A percentile compares a stretch with the other conserved stretches of the same genome.
Evolutionary conservation across 768 basidiomycete genomes (phyloP).

Genomic region (Tricholoma furcatifolium): DNA sequence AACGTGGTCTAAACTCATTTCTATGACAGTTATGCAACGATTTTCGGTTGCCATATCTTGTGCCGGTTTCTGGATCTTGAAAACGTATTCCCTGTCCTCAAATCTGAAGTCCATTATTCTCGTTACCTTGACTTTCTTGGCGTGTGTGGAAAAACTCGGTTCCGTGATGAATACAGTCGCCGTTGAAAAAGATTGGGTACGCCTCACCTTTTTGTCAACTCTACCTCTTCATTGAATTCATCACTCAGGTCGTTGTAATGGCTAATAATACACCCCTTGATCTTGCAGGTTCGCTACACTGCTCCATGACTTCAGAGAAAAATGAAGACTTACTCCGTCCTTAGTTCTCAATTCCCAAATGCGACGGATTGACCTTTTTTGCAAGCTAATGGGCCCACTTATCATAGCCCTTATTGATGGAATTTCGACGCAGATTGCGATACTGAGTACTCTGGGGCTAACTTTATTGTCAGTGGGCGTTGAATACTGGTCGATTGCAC

Average conservation of each 20-base stretch:
- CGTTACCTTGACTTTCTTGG: conserved; percentile 13
- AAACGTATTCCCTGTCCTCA: neutral
- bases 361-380: conserved; percentile 30
- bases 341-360: conserved; percentile 26
- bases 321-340: neutral
- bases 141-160: conserved; percentile 26
- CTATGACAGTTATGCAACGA: conserved; percentile 18
- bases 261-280: neutral
- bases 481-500: conserved; percentile 25
- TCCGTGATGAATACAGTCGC: conserved; percentile 25
- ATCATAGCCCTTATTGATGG: conserved; percentile 24
- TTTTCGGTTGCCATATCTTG: conserved; percentile 21
- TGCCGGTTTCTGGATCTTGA: conserved; percentile 16
- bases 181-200: conserved; percentile 28
- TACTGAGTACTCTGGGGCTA: conserved; percentile 15
- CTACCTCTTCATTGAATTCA: neutral
- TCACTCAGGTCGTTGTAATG: too few relatives aligned
- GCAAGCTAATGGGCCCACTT: conserved; percentile 25
- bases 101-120: neutral
- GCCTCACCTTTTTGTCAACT: neutral
- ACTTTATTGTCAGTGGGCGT: conserved; percentile 20
- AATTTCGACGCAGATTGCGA: conserved; percentile 19
- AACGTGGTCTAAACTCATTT: neutral
- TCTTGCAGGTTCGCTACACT: neutral
- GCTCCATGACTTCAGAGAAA: conserved; percentile 2